A percentile compares a stretch with the other conserved stretches of the same genome.
Evolutionary conservation across 139 green algal species (phyloP).

Genomic region (Tetraselmis chui): DNA sequence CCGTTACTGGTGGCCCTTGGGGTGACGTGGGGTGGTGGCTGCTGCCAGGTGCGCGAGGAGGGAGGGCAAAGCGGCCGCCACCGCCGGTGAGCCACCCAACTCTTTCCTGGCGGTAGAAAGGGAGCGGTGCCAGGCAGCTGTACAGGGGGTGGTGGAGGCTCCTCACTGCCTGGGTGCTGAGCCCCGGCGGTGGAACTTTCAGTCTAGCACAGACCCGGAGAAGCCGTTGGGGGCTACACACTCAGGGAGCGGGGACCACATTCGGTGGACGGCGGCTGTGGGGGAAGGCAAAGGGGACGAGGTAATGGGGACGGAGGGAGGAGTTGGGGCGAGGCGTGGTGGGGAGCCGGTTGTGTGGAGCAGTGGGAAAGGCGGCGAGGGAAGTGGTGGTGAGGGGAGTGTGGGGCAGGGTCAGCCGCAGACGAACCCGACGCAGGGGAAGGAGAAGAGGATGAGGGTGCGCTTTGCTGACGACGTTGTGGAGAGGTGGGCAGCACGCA

Average conservation of each 20-base stretch:
- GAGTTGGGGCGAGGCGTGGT: not conserved
- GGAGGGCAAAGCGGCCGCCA: not conserved
- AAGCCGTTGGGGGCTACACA: not conserved
- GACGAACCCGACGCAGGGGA: not conserved
- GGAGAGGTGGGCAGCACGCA: not conserved
- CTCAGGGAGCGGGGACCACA: not conserved
- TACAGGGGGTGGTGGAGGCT: too few relatives aligned
- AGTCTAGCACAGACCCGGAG: not conserved
- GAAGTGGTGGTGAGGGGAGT: not conserved
- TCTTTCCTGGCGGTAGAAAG: not conserved
- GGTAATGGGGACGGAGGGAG: not conserved
- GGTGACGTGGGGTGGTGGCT: not conserved
- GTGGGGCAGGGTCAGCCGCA: not conserved
- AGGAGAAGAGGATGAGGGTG: not conserved
- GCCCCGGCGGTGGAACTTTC: not conserved
- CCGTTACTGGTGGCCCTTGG: not conserved
- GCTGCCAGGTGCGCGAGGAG: not conserved
- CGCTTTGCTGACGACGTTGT: not conserved
- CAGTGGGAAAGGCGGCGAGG: not conserved
- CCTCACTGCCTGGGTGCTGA: not conserved
- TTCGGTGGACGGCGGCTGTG: not conserved
- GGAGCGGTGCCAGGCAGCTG: not conserved
- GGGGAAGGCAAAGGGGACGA: not conserved
- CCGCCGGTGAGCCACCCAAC: too few relatives aligned
- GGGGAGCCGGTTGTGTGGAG: not conserved